Evolutionary conservation across 768 basidiomycete genomes (phyloP), one percentile per base, ranked within the genome.

Genomic region (Lactarius quietus): DNA sequence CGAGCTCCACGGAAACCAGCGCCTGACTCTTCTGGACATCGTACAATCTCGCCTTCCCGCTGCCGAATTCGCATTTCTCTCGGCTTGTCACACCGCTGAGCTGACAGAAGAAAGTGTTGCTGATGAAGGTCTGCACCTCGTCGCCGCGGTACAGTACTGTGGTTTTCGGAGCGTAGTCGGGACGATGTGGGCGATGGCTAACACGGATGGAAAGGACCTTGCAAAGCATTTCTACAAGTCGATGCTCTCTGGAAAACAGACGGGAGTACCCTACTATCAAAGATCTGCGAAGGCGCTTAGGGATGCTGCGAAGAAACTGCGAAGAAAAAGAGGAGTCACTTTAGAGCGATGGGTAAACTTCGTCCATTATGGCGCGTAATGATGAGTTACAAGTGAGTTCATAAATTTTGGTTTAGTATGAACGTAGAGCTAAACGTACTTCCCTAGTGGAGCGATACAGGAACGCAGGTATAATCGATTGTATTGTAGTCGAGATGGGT

Each of bases 121-220:
- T 4, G 67, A 69, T 5, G 68, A 68, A 36, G 62, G 36, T 12
- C 33, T 69, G 6, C 62, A 64, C 35, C 67, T 69, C 17, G 59
- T 56, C 1, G 64, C 57, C 6, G 69, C 64, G 1, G 53, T 69
- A 38, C 64, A 68, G 26, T 64, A 58, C 18, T 62, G 45, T 20
- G 67, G 68, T 17, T 69, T 68, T 51, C 48, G 62, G 17, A 61
- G 67, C 20, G 60, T 66, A 8, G 64, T 66, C 8, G 68, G 51
- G 20, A 66, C 68, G 14, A 59, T 64, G 39, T 66, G 68, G 68
- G 39, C 36, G 14, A 65, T 69, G 66, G 48, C 20, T 3, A 56
- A 69, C n/a, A 8, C 6, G 1, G 68, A 69, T 38, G 63, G 57
- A 33, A 63, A 36, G 23, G 36, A 38, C 2, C 26, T 69, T 23